phyloP scores from a whole-genome alignment of 768 basidiomycete species.

The Suillus cothurnatus region DNA sequence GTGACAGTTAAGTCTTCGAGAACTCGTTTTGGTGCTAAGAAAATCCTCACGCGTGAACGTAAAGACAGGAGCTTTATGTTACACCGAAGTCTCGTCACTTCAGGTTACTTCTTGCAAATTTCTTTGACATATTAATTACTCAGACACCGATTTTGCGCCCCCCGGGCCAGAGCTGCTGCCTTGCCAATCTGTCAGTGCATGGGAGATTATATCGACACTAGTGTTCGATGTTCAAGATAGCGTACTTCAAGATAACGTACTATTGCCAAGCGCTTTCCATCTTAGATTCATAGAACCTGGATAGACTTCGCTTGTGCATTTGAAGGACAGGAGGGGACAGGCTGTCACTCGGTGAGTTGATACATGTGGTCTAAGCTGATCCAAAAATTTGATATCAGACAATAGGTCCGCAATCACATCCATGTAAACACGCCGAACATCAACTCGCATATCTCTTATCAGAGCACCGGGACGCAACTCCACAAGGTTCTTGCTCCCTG shows the following conservation, averaged over 20 bases:
- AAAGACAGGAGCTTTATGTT: neutral
- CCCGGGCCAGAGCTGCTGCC: neutral
- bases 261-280: slow-evolving; percentile 5
- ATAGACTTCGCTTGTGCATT: slow-evolving; percentile 13
- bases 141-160: neutral
- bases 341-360: slow-evolving; percentile 2
- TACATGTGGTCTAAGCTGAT: slow-evolving; percentile 14
- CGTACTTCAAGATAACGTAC: neutral
- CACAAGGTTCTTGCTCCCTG: neutral
- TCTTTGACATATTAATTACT: neutral
- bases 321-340: slow-evolving; percentile 8
- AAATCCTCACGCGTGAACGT: slow-evolving; percentile 3
- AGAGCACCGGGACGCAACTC: neutral
- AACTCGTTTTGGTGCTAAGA: neutral
- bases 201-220: neutral
- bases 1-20: slow-evolving; percentile 4
- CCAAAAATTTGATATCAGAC: neutral
- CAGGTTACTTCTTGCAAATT: neutral
- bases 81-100: neutral
- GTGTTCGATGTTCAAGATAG: slow-evolving; percentile 6
- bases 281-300: slow-evolving; percentile 5
- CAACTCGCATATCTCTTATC: slow-evolving; percentile 3
- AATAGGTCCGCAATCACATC: neutral
- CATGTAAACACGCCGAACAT: neutral
- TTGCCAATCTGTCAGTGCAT: slow-evolving; percentile 5